Percentiles rank a stretch among this genome's conserved stretches.
Evolutionary conservation across 306 rosid species (phyloP).

Genomic region (Prunus fruticosa): DNA sequence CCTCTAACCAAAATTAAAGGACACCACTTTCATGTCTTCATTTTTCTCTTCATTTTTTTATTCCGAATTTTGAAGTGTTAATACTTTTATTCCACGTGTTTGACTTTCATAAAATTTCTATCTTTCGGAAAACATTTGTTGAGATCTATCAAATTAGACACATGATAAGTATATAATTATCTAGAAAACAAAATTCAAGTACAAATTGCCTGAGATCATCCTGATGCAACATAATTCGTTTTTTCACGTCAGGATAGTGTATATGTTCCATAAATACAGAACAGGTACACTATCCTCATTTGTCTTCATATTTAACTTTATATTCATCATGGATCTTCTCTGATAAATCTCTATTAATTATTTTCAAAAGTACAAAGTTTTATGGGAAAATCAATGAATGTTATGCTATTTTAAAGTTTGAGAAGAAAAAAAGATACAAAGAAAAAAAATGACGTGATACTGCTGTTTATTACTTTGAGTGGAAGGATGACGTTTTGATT

Average conservation of each 20-base stretch:
- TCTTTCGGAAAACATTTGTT: background rate
- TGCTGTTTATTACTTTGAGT: background rate
- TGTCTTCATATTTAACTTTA: background rate
- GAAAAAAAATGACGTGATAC: background rate
- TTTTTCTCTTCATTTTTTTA: background rate
- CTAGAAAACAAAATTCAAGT: background rate
- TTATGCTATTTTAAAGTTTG: background rate
- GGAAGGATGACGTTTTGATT: background rate
- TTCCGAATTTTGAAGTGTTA: background rate
- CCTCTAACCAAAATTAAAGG: background rate
- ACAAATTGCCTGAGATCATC: background rate
- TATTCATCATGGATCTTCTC: background rate
- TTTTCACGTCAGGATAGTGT: background rate
- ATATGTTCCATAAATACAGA: background rate
- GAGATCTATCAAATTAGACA: background rate
- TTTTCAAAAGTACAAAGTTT: background rate
- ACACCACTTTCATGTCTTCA: background rate
- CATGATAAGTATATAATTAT: background rate
- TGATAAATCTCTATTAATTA: background rate
- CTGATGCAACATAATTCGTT: background rate
- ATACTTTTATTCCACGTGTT: background rate
- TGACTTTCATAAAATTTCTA: background rate
- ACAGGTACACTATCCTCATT: background rate
- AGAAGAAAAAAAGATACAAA: background rate
- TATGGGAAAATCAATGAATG: background rate